Evolutionary conservation across 2,329 filamentous ascomycete genomes (phyloP), one percentile per base, ranked within the genome.

Genomic region (Neofusicoccum cordaticola): DNA sequence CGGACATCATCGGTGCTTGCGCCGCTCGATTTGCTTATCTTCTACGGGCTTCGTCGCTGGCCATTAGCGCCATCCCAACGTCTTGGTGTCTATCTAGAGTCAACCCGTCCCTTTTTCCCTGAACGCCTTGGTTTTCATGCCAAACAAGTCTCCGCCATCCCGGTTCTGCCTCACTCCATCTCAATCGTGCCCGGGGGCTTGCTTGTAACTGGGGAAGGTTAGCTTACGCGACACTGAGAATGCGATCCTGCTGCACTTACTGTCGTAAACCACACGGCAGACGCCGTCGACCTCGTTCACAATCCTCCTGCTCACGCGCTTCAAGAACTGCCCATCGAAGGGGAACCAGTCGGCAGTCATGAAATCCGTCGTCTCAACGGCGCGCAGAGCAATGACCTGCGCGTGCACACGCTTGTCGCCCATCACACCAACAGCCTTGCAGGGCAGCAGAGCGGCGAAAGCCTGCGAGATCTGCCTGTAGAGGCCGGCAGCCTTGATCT

Each of bases 231-330:
- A 56, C 31, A 27, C 8, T 22, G 39, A 4, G 45, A 31, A 8
- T 19, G 39, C 6, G 39, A 50, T 41, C 12, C 69, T 57, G 61
- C 68, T 62, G 61, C 69, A 83, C 78, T 85, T 80, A 80, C 83
- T 83, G 68, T 92, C 88, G 71, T 92, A 92, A 13, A 86, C 81
- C 42, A 93, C 90, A 42, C 90, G 81, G 69, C 86, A 86, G 17
- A 93, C 86, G 11, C 90, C 90, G 48, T 89, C 82, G 0, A 93
- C 89, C 77, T 92, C 87, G 71, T 92, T 94, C 66, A 90, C 85
- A 71, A 93, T 93, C 66, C 88, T 81, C 13, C 82, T 85, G 51
- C 84, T 84, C 37, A 93, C 87, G 66, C 80, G 80, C 77, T 86
- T 85, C 67, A 94, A 80, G 72, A 93, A 88, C 19, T 83, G 80